Conservation (phyloP, 2,329 filamentous ascomycete species). For the Elsinoe ampelina region DNA sequence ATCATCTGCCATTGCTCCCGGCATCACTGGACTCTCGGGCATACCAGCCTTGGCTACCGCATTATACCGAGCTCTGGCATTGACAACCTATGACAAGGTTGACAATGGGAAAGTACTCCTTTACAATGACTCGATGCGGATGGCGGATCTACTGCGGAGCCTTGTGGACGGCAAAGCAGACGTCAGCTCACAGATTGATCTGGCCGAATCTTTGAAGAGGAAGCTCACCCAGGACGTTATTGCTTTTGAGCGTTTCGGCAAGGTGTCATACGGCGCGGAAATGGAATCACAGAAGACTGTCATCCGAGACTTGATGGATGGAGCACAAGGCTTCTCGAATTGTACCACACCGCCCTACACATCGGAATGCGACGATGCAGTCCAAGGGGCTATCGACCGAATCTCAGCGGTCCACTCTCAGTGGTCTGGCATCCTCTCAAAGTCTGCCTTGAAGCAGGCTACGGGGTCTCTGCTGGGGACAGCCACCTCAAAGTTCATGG, state of each 20-base stretch:
- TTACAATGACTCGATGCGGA: constrained; percentile 54
- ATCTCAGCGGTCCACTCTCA: constrained; percentile 47
- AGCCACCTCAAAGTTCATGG: constrained; percentile 49
- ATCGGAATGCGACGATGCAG: constrained; percentile 50
- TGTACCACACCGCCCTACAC: constrained; percentile 52
- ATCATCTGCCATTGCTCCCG: constrained; percentile 52
- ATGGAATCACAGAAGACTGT: constrained; percentile 58
- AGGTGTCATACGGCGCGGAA: constrained; percentile 52
- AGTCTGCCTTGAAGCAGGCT: constrained; percentile 52
- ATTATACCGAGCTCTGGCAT: constrained; percentile 70
- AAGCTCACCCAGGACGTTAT: constrained; percentile 47
- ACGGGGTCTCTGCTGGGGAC: constrained; percentile 50
- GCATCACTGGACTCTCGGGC: constrained; percentile 59
- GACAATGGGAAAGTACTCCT: constrained; percentile 52
- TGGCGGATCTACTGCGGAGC: constrained; percentile 45
- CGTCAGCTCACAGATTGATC: constrained; percentile 22
- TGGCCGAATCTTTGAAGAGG: constrained; percentile 12
- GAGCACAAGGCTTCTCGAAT: constrained; percentile 51
- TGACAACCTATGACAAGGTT: constrained; percentile 60
- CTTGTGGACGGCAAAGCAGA: constrained; percentile 38
- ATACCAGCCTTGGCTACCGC: constrained; percentile 64
- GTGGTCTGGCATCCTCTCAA: constrained; percentile 51
- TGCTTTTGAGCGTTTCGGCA: constrained; percentile 49
- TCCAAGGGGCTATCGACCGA: constrained; percentile 49
- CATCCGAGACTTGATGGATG: constrained; percentile 52